A percentile compares a stretch with the other conserved stretches of the same genome.
Conservation (phyloP, 2,329 filamentous ascomycete genomes). For the Trichophyton mentagrophytes region DNA sequence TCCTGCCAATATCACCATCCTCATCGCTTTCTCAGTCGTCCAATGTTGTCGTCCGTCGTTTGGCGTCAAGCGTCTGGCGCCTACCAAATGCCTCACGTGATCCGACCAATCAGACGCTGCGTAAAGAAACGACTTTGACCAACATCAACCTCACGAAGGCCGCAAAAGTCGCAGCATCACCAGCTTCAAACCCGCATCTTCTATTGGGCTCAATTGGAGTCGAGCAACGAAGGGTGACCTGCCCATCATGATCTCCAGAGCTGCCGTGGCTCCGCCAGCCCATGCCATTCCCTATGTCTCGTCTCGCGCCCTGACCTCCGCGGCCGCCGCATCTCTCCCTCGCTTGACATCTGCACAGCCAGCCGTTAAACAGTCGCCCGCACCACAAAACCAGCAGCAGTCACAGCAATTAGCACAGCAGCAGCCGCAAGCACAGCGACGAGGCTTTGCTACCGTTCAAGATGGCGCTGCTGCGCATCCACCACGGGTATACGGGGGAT, state of each 20-base stretch:
- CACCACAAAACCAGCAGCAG: slow-evolving; percentile 16
- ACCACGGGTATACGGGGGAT: slow-evolving; percentile 64
- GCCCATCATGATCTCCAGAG: slow-evolving; percentile 34
- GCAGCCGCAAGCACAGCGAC: slow-evolving; percentile 33
- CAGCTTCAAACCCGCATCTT: background rate
- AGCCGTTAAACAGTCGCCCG: slow-evolving; percentile 14
- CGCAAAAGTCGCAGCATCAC: background rate
- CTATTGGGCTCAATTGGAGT: slow-evolving; percentile 4
- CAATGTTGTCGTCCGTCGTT: no score
- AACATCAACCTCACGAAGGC: slow-evolving; percentile 1
- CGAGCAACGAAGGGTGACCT: slow-evolving; percentile 1
- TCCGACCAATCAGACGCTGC: background rate
- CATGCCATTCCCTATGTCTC: slow-evolving; percentile 30
- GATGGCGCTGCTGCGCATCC: slow-evolving; percentile 49
- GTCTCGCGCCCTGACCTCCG: slow-evolving; percentile 28
- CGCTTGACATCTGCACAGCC: slow-evolving; percentile 14
- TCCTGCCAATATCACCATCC: background rate
- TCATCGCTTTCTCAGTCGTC: background rate
- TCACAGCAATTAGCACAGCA: slow-evolving; percentile 20
- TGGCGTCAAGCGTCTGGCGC: no score
- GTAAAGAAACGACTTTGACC: background rate
- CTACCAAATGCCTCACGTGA: background rate
- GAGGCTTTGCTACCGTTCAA: slow-evolving; percentile 70
- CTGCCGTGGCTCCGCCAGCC: slow-evolving; percentile 30
- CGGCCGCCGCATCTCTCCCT: slow-evolving; percentile 21